A percentile compares a stretch with the other conserved stretches of the same genome.
phyloP scores from a whole-genome alignment of 2,329 filamentous ascomycete genomes.

The Botryotinia globosa region DNA sequence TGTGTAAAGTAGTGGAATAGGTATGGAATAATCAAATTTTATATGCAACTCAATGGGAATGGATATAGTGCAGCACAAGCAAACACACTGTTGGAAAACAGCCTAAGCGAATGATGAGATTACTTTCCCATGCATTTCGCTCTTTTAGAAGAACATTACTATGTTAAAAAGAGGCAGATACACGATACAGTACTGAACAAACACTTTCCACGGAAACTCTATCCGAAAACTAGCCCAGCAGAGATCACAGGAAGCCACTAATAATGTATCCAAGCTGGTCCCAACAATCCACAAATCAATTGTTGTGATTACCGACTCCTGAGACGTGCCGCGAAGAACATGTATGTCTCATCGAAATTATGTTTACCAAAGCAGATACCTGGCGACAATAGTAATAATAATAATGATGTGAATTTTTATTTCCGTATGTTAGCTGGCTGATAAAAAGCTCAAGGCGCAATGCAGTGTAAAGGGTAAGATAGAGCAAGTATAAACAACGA shows the following conservation, averaged over 20 bases:
- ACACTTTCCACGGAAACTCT: background rate
- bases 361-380: background rate
- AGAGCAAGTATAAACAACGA: background rate
- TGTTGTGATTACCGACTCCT: background rate
- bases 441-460: background rate
- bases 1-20: background rate
- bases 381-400: background rate
- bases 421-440: background rate
- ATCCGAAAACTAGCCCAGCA: background rate
- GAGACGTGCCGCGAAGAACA: background rate
- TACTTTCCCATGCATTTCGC: background rate
- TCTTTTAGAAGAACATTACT: background rate
- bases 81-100: background rate
- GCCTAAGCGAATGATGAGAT: background rate
- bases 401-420: background rate
- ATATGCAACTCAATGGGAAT: background rate
- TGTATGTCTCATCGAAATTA: background rate
- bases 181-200: background rate
- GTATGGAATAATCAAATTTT: background rate
- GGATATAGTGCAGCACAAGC: background rate
- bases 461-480: background rate
- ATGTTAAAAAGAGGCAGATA: background rate
- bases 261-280: background rate
- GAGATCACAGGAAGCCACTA: background rate
- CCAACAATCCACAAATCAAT: background rate